Conservation (phyloP, 805 yeast genomes). For the Myxozyma geophila region DNA sequence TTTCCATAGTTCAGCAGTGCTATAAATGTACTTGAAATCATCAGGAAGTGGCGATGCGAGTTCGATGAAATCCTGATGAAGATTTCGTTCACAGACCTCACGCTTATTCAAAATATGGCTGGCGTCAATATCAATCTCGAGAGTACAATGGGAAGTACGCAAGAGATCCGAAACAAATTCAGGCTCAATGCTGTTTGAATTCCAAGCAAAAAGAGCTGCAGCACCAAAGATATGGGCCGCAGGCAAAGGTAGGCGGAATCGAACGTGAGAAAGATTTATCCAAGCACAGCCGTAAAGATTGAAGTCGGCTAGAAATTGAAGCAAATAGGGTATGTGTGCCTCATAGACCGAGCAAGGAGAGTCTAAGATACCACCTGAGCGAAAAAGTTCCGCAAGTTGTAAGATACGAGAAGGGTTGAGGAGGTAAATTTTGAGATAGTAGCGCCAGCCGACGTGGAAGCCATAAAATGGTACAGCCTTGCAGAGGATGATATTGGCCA, state of each 20-base stretch:
- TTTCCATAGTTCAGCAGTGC: slow-evolving; percentile 54
- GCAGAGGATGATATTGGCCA: slow-evolving; percentile 53
- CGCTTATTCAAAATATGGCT: slow-evolving; percentile 63
- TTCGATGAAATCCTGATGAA: slow-evolving; percentile 59
- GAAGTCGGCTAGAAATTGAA: slow-evolving; percentile 82
- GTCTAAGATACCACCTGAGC: slow-evolving; percentile 52
- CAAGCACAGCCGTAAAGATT: slow-evolving; percentile 86
- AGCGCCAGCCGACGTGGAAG: slow-evolving; percentile 65
- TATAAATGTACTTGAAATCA: slow-evolving; percentile 37
- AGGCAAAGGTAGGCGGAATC: slow-evolving; percentile 52
- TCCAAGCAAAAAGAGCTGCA: slow-evolving; percentile 18
- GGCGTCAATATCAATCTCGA: slow-evolving; percentile 75
- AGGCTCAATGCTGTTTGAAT: slow-evolving; percentile 13
- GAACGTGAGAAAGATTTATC: slow-evolving; percentile 55
- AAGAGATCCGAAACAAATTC: slow-evolving; percentile 41
- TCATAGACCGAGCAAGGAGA: slow-evolving; percentile 63
- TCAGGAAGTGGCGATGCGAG: slow-evolving; percentile 24
- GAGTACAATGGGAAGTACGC: slow-evolving; percentile 62
- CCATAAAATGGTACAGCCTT: slow-evolving; percentile 87
- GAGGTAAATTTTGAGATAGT: slow-evolving; percentile 70
- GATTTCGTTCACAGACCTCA: slow-evolving; percentile 50
- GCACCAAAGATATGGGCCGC: not conserved
- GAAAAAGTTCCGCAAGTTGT: slow-evolving; percentile 58
- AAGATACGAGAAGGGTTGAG: slow-evolving; percentile 63
- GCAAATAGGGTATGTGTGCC: slow-evolving; percentile 73